Percentiles rank a stretch among this genome's conserved stretches.
phyloP scores from a whole-genome alignment of 192 early-diverging fungal genomes.

The Entomortierella lignicola region DNA sequence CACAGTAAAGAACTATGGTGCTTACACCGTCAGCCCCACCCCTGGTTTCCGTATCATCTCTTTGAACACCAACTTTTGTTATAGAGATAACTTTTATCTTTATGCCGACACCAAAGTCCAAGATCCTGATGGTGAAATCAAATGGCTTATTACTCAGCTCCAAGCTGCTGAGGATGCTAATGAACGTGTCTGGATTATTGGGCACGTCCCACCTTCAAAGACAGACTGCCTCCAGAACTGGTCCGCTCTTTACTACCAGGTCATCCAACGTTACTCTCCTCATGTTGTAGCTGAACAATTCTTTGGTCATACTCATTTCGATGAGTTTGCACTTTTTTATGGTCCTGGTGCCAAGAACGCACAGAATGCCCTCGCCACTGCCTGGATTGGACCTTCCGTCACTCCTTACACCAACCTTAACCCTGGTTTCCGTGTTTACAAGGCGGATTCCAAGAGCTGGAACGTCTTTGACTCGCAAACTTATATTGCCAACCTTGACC shows the following conservation, averaged over 20 bases:
- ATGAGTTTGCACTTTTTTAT: constrained; percentile 66
- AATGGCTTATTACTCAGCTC: constrained; percentile 62
- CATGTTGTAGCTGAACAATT: constrained; percentile 67
- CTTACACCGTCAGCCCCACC: constrained; percentile 59
- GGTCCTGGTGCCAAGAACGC: constrained; percentile 42
- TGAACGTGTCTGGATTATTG: constrained; percentile 69
- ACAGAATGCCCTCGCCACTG: constrained; percentile 56
- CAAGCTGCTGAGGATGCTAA: constrained; percentile 63
- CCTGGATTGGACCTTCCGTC: constrained; percentile 64
- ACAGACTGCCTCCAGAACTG: constrained; percentile 64
- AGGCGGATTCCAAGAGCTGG: constrained; percentile 63
- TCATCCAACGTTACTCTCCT: constrained; percentile 64
- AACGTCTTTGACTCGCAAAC: constrained; percentile 65
- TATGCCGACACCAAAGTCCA: constrained; percentile 52
- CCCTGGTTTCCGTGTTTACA: constrained; percentile 69
- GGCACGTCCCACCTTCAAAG: constrained; percentile 62
- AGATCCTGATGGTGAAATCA: constrained; percentile 64
- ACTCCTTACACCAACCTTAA: constrained; percentile 64
- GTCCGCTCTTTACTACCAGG: constrained; percentile 64
- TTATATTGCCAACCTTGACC: constrained; percentile 62
- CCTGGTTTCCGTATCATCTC: constrained; percentile 62
- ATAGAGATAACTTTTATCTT: constrained; percentile 66
- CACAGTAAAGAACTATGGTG: constrained; percentile 57
- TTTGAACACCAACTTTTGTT: constrained; percentile 71
- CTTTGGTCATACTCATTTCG: constrained; percentile 68